Percentiles rank a stretch among this genome's conserved stretches.
Conservation (phyloP, 2,329 filamentous ascomycete genomes). For the Basipetospora chlamydospora region DNA sequence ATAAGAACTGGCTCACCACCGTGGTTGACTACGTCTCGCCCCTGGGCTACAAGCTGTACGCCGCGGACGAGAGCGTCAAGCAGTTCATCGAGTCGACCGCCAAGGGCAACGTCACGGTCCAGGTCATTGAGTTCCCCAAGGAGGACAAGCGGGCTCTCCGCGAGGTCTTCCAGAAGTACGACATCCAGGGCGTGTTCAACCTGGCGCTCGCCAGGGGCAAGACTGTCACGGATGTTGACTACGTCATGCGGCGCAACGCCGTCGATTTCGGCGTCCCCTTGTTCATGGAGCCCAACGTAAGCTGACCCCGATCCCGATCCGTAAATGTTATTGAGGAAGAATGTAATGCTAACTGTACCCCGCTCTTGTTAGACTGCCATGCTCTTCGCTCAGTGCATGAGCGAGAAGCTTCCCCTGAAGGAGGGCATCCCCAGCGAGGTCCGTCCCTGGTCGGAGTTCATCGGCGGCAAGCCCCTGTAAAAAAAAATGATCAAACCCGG, state of each 20-base stretch:
- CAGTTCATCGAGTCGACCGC: slow-evolving; percentile 58
- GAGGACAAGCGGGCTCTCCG: slow-evolving; percentile 89
- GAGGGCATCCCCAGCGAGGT: slow-evolving; percentile 88
- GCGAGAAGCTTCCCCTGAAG: slow-evolving; percentile 76
- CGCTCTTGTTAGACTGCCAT: slow-evolving; percentile 59
- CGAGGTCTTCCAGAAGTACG: slow-evolving; percentile 92
- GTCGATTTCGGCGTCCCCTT: slow-evolving; percentile 96
- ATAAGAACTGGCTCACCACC: slow-evolving; percentile 54
- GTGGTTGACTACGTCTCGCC: slow-evolving; percentile 80
- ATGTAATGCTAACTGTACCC: slow-evolving; percentile 11
- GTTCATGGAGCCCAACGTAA: slow-evolving; percentile 96
- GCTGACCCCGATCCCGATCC: slow-evolving; percentile 15
- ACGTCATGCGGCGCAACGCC: slow-evolving; percentile 88
- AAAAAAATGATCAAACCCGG: slow-evolving; percentile 21
- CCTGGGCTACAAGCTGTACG: slow-evolving; percentile 88
- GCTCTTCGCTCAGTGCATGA: slow-evolving; percentile 95
- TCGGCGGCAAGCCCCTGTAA: slow-evolving; percentile 71
- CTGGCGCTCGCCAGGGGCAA: slow-evolving; percentile 71
- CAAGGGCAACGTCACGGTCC: slow-evolving; percentile 55
- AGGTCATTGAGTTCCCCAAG: slow-evolving; percentile 94
- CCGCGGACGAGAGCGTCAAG: slow-evolving; percentile 72
- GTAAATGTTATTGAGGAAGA: background rate
- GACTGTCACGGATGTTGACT: slow-evolving; percentile 81
- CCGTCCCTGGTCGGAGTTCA: slow-evolving; percentile 87
- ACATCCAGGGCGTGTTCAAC: slow-evolving; percentile 94